These are phyloP conservation scores for Epichloe sylvatica DNA, from an alignment of 2,329 filamentous ascomycete species.

Conservation along the genomic window DNA sequence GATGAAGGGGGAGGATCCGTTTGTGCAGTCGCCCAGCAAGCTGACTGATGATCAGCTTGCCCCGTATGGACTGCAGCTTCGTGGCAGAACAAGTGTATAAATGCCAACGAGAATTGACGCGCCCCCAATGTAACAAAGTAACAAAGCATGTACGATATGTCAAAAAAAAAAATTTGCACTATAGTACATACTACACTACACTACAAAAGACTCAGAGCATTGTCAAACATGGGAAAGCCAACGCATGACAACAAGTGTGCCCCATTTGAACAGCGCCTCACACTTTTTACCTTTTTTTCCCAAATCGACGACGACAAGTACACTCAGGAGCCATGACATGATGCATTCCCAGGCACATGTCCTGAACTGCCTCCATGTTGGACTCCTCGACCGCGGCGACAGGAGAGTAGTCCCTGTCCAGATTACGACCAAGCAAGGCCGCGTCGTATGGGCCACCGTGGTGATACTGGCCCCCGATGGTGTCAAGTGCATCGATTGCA, in stretches of 20 bases:
- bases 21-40: slow-evolving; percentile 63
- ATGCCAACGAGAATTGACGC: background rate
- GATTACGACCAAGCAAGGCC: slow-evolving; percentile 60
- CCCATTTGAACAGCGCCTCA: no score
- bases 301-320: no score
- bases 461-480: slow-evolving; percentile 57
- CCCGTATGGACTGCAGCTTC: slow-evolving; percentile 31
- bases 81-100: background rate
- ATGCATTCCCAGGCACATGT: slow-evolving; percentile 68
- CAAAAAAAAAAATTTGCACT: no score
- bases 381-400: slow-evolving; percentile 60
- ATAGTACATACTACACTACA: no score
- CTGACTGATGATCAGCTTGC: slow-evolving; percentile 44
- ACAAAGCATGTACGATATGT: slow-evolving; percentile 32
- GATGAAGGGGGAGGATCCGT: slow-evolving; percentile 66
- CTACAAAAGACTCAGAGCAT: no score
- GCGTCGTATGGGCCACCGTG: slow-evolving; percentile 88
- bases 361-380: slow-evolving; percentile 64
- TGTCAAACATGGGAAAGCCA: no score
- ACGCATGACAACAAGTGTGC: no score
- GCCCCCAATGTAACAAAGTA: background rate
- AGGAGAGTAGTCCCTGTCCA: slow-evolving; percentile 47
- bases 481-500: slow-evolving; percentile 67
- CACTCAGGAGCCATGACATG: slow-evolving; percentile 12
- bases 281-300: no score